Base-by-base conservation (phyloP, 78 protist species). In the Monocercomonoides exilis region DNA sequence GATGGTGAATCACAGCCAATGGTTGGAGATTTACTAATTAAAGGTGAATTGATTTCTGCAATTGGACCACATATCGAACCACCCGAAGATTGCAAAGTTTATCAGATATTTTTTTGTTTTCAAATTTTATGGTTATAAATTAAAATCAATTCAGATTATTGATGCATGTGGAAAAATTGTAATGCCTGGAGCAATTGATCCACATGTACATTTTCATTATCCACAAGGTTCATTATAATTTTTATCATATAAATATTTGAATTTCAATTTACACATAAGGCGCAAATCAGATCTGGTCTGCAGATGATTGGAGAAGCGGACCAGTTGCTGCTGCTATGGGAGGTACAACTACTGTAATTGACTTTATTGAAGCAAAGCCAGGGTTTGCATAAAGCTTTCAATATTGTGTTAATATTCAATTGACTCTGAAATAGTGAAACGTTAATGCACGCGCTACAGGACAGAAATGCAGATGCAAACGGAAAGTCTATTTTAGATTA, bases 131-230 rank as follows among this genome's bases (percentile, higher is more conserved):
- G n/a, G n/a, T n/a, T n/a, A n/a, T n/a, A n/a, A n/a, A n/a, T n/a
- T n/a, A n/a, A n/a, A 54, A 11, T 29, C 70, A 11, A 54, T 21
- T 54, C 70, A 54, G 82, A 79, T 79, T 21, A 79, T 79, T 79
- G 82, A 79, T 79, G 82, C 82, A 6, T 38, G 6, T 5, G 82
- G 82, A 33, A 32, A 32, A 41, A 32, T 79, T 79, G 82, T 79
- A 5, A 33, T 79, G 43, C 82, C 82, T 5, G 82, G 82, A 38
- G 82, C 43, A 5, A 79, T 79, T 79, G 82, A 79, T 79, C 82
- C 82, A 6, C 82, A 79, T 79, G 82, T 79, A 6, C 82, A 79
- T 79, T 41, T 79, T 6, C 43, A 79, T 6, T 79, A 79, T 21
- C 82, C 82, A 5, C 82, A 79, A 21, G 70, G 70, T 54, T 54